These are phyloP conservation scores for Macrocybe sp. DNA, from an alignment of 1,284 basidiomycete genomes.

Conservation along the genomic window DNA sequence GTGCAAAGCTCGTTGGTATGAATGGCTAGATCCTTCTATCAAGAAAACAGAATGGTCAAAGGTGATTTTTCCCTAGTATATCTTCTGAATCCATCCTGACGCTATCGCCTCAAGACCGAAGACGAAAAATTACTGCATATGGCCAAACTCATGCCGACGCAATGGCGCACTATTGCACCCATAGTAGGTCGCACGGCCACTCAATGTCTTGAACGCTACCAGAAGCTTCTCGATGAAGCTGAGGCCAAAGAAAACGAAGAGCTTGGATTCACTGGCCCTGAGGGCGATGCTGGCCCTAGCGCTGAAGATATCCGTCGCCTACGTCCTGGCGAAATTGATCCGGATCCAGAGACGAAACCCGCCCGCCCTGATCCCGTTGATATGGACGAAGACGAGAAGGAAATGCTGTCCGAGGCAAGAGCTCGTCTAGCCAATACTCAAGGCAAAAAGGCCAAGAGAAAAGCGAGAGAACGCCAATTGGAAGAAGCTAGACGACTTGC, in stretches of 20 bases:
- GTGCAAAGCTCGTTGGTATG: slow-evolving; percentile 99
- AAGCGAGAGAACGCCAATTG: slow-evolving; percentile 93
- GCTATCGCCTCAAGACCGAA: slow-evolving; percentile 58
- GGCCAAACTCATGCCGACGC: slow-evolving; percentile 98
- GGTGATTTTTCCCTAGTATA: slow-evolving; percentile 35
- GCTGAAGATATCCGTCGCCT: slow-evolving; percentile 89
- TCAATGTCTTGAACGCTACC: slow-evolving; percentile 97
- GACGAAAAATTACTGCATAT: slow-evolving; percentile 98
- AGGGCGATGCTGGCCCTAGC: slow-evolving; percentile 76
- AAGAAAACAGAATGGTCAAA: slow-evolving; percentile 99
- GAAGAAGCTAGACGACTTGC: slow-evolving; percentile 95
- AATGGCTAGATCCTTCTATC: slow-evolving; percentile 99
- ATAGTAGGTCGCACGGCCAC: slow-evolving; percentile 99
- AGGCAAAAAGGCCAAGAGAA: slow-evolving; percentile 99
- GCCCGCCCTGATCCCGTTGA: slow-evolving; percentile 98
- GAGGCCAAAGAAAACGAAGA: slow-evolving; percentile 94
- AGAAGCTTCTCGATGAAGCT: slow-evolving; percentile 96
- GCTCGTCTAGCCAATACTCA: slow-evolving; percentile 98
- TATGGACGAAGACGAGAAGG: slow-evolving; percentile 99
- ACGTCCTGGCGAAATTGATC: slow-evolving; percentile 96
- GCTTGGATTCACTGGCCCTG: slow-evolving; percentile 83
- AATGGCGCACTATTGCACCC: slow-evolving; percentile 99
- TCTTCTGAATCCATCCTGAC: background rate
- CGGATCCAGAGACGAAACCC: slow-evolving; percentile 97
- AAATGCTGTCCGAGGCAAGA: slow-evolving; percentile 98